Conservation (phyloP, 176 grass and related monocot species). For the Lolium multiflorum region DNA sequence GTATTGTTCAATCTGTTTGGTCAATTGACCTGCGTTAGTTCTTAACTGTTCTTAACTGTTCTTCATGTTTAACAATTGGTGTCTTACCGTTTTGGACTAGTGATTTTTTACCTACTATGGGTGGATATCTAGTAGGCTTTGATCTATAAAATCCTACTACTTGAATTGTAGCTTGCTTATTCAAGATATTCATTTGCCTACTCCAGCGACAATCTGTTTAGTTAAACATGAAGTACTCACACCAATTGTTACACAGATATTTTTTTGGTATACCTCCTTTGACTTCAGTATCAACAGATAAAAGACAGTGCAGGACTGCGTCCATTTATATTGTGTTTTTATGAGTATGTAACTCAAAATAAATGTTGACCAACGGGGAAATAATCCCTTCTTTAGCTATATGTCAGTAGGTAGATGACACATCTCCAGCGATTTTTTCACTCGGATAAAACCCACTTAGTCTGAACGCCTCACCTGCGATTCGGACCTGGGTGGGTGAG, state of each 20-base stretch:
- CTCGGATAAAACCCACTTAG: no score
- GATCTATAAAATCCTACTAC: not conserved
- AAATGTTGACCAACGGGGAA: no score
- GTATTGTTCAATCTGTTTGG: conserved; percentile 26
- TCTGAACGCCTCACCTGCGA: no score
- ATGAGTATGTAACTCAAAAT: not conserved
- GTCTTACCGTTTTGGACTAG: not conserved
- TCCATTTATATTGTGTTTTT: not conserved
- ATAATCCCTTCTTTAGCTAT: no score
- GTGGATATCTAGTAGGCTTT: not conserved
- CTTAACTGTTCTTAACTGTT: not conserved
- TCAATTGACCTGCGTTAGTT: not conserved
- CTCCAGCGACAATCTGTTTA: conserved; percentile 1
- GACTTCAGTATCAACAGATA: not conserved
- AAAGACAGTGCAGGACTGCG: not conserved
- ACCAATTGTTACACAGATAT: not conserved
- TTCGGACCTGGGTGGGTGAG: no score
- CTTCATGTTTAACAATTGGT: no score
- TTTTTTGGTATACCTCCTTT: no score
- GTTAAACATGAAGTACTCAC: not conserved
- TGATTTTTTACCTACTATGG: not conserved
- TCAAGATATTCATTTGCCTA: not conserved
- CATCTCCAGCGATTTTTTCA: no score
- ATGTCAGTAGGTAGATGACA: no score
- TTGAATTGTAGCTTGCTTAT: conserved; percentile 4